Conservation (phyloP, 2,329 filamentous ascomycete genomes). For the Cercospora sp. region DNA sequence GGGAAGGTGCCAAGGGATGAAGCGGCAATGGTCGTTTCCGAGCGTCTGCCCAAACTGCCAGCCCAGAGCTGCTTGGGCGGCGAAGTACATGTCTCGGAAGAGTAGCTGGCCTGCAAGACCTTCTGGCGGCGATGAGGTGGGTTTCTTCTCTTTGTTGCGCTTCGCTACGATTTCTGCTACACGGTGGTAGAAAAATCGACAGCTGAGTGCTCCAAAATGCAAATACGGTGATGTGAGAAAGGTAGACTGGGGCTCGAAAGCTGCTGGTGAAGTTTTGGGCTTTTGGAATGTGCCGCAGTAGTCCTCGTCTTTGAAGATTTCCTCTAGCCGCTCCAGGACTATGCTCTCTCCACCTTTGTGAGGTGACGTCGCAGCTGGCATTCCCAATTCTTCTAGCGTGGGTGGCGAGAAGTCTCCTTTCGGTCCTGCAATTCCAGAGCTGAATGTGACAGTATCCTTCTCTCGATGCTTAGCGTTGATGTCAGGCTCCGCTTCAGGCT, state of each 20-base stretch:
- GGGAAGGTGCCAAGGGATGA: conserved; percentile 76
- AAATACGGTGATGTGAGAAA: conserved; percentile 72
- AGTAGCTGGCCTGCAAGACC: conserved; percentile 71
- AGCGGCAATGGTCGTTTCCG: conserved; percentile 67
- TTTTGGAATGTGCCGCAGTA: conserved; percentile 76
- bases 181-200: conserved; percentile 71
- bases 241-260: conserved; percentile 70
- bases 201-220: conserved; percentile 72
- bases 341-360: conserved; percentile 70
- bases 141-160: conserved; percentile 57
- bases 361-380: conserved; percentile 63
- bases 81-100: conserved; percentile 84
- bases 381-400: conserved; percentile 69
- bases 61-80: conserved; percentile 69
- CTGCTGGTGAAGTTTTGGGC: conserved; percentile 71
- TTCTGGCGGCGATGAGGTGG: conserved; percentile 59
- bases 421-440: conserved; percentile 61
- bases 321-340: conserved; percentile 59
- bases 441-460: conserved; percentile 59
- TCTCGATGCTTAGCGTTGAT: conserved; percentile 60
- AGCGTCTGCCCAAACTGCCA: conserved; percentile 63
- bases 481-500: conserved; percentile 56
- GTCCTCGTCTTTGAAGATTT: conserved; percentile 61
- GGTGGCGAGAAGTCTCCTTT: conserved; percentile 69
- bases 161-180: conserved; percentile 62